These are phyloP conservation scores for Pelargonium myrrhifolium DNA, from an alignment of 441 rosid species.

Conservation along the genomic window DNA sequence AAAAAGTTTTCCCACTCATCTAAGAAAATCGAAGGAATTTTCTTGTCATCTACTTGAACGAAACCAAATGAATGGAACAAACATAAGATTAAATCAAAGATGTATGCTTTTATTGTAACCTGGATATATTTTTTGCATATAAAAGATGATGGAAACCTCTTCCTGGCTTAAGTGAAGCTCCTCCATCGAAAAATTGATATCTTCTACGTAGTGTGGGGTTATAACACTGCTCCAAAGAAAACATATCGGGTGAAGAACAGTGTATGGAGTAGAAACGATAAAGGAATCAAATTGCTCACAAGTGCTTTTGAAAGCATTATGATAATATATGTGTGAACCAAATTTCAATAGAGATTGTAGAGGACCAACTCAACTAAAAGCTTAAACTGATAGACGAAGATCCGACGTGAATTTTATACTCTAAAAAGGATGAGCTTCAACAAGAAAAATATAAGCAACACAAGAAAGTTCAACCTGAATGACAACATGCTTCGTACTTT, in stretches of 20 bases:
- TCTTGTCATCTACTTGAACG: slow-evolving; percentile 6
- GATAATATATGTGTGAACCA: background rate
- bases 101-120: slow-evolving; percentile 33
- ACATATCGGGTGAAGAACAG: slow-evolving; percentile 16
- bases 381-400: too few species aligned
- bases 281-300: slow-evolving; percentile 1
- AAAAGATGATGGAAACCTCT: slow-evolving; percentile 71
- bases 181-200: slow-evolving; percentile 59
- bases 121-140: slow-evolving; percentile 83
- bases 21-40: slow-evolving; percentile 22
- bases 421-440: background rate
- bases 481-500: slow-evolving; percentile 86
- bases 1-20: slow-evolving; percentile 94
- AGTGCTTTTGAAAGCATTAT: background rate
- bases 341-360: slow-evolving; percentile 4
- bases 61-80: slow-evolving; percentile 14
- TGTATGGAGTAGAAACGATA: background rate
- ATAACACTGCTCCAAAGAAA: slow-evolving; percentile 54
- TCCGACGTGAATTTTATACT: too few species aligned
- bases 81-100: slow-evolving; percentile 10
- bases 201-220: slow-evolving; percentile 91
- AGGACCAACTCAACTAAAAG: too few species aligned
- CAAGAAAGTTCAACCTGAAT: slow-evolving; percentile 59
- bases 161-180: slow-evolving; percentile 71
- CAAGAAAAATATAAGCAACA: slow-evolving; percentile 17